Evolutionary conservation across 1,284 basidiomycete species (phyloP), one percentile per base, ranked within the genome.

Genomic region (Malassezia arunalokei): DNA sequence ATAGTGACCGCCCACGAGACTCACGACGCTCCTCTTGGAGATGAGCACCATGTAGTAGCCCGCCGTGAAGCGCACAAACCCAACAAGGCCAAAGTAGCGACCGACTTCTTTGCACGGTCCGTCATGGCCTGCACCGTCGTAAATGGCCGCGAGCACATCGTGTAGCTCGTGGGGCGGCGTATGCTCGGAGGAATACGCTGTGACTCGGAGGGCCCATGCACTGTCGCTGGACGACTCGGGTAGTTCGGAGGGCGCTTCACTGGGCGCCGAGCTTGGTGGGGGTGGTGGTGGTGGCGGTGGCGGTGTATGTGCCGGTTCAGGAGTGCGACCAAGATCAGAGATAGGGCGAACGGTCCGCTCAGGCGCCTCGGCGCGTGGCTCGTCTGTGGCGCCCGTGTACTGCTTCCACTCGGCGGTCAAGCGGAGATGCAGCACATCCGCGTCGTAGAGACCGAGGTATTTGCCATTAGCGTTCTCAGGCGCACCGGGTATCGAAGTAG

Each of bases 1-100:
- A 70, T 96, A 96, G 71, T 98, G 92, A 0, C 92, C 94, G 1
- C 92, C 94, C 5, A 99, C 78, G 2, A 99, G 79, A 0, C 89
- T 89, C 20, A 98, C 92, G 5, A 90, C 85, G 7, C 86, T 86
- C 30, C 92, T 81, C 71, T 89, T 87, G 31, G 86, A 84, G 64
- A 96, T 84, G 29, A 91, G 76, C 6, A 74, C 72, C 64, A 74
- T 67, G 56, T 74, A 71, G 58, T 74, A 74, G 1, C 65, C 66
- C 44, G 60, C 51, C 8, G 71, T 73, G 48, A 74, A 74, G 24
- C 70, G 66, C 17, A 74, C 67, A 42, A 56, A 58, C 69, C 81
- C 62, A 57, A 84, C 85, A 82, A 59, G 81, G 81, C 59, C 86
- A 77, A 60, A 64, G 55, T 60, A 68, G 29, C 58, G 58, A 4